Evolutionary conservation across 2,329 filamentous ascomycete species (phyloP).

Genomic region (Xylaria arbuscula): DNA sequence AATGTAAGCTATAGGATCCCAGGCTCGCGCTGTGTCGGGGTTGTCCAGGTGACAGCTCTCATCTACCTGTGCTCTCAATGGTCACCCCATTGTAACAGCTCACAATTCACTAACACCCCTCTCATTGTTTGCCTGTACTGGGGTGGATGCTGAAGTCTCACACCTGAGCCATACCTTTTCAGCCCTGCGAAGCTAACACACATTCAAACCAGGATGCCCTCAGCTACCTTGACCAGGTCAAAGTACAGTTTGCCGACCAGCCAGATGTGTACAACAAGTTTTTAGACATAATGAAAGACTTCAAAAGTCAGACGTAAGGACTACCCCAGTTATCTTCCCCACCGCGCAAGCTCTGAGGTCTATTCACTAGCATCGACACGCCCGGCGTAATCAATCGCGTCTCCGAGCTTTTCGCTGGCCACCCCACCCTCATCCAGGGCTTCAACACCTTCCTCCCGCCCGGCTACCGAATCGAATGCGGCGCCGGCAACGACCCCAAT

Average conservation of each 20-base stretch:
- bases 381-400: slow-evolving; percentile 97
- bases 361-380: slow-evolving; percentile 79
- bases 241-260: slow-evolving; percentile 96
- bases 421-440: slow-evolving; percentile 94
- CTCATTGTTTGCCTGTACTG: neutral
- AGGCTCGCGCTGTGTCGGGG: no score
- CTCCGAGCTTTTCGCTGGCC: slow-evolving; percentile 93
- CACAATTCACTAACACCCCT: neutral
- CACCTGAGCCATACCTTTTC: neutral
- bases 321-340: slow-evolving; percentile 28
- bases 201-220: slow-evolving; percentile 70
- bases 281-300: slow-evolving; percentile 99
- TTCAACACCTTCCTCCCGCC: slow-evolving; percentile 98
- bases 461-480: slow-evolving; percentile 96
- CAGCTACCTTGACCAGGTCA: slow-evolving; percentile 97
- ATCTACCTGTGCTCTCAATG: neutral
- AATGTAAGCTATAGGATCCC: slow-evolving; percentile 62
- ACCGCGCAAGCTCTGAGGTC: slow-evolving; percentile 46
- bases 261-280: slow-evolving; percentile 98
- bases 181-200: slow-evolving; percentile 42
- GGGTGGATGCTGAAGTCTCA: neutral
- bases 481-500: slow-evolving; percentile 91
- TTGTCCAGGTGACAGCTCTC: neutral
- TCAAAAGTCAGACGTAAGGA: slow-evolving; percentile 93
- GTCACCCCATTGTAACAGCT: neutral